These are phyloP conservation scores for Lasiodiplodia citricola DNA, from an alignment of 2,329 filamentous ascomycete species.

Conservation along the genomic window DNA sequence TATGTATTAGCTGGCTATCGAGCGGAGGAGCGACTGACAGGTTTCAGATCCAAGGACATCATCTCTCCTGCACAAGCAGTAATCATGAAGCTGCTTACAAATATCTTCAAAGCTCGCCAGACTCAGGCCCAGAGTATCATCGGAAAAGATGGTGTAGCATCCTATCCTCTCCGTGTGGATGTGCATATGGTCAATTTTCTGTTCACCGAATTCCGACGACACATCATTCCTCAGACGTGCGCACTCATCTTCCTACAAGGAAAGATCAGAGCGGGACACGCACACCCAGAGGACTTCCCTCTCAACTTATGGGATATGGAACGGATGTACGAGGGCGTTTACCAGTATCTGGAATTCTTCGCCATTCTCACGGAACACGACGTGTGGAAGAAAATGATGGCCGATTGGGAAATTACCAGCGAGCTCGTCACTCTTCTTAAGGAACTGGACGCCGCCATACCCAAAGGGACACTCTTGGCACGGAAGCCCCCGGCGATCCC, in stretches of 20 bases:
- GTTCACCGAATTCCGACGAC: constrained; percentile 88
- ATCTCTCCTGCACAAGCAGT: constrained; percentile 95
- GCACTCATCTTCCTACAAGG: constrained; percentile 94
- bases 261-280: constrained; percentile 78
- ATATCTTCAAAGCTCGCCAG: constrained; percentile 75
- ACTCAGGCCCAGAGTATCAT: constrained; percentile 39
- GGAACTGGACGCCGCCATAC: constrained; percentile 85
- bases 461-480: constrained; percentile 65
- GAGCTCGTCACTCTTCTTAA: constrained; percentile 87
- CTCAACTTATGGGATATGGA: constrained; percentile 98
- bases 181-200: constrained; percentile 81
- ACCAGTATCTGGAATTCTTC: constrained; percentile 93
- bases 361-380: constrained; percentile 85
- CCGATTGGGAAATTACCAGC: constrained; percentile 89
- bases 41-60: constrained; percentile 77
- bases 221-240: constrained; percentile 91
- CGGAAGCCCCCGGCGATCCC: constrained; percentile 57
- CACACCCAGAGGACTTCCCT: constrained; percentile 84
- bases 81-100: constrained; percentile 85
- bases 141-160: constrained; percentile 29
- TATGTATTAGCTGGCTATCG: constrained; percentile 29
- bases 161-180: constrained; percentile 53
- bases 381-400: constrained; percentile 81
- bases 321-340: constrained; percentile 90
- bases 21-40: constrained; percentile 14